Conservation (phyloP, 192 early-diverging fungal genomes). For the Coemansia sp. region DNA sequence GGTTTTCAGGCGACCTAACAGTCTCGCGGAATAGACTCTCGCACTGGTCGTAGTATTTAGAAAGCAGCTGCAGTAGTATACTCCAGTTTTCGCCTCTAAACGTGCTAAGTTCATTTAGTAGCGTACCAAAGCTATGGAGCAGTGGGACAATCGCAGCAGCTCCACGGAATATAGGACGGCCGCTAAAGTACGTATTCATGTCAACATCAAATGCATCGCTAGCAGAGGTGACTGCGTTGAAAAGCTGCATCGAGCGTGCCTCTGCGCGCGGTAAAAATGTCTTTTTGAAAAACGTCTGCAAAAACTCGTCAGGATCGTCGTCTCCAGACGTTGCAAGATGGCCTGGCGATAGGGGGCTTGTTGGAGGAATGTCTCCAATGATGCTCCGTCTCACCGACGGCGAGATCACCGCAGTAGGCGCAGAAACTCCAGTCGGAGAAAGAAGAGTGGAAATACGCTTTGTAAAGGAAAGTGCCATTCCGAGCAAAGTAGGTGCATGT, state of each 20-base stretch:
- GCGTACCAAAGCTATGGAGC: conserved; percentile 38
- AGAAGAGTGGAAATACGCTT: conserved; percentile 35
- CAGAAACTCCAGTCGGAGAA: not conserved
- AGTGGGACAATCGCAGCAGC: conserved; percentile 47
- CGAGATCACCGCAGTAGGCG: conserved; percentile 28
- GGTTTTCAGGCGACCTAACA: conserved; percentile 41
- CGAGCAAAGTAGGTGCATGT: conserved; percentile 52
- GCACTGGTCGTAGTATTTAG: conserved; percentile 46
- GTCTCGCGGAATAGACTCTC: conserved; percentile 52
- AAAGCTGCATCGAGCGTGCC: conserved; percentile 71
- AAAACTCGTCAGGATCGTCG: conserved; percentile 57
- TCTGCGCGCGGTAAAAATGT: conserved; percentile 84
- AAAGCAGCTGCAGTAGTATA: conserved; percentile 46
- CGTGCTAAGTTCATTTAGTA: conserved; percentile 42
- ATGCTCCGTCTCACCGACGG: conserved; percentile 51
- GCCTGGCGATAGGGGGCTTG: conserved; percentile 16
- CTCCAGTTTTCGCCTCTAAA: conserved; percentile 52
- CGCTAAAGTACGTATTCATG: conserved; percentile 37
- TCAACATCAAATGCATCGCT: conserved; percentile 49
- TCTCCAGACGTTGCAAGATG: conserved; percentile 15
- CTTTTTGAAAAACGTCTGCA: conserved; percentile 59
- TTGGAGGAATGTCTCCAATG: conserved; percentile 31
- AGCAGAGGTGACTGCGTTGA: conserved; percentile 31
- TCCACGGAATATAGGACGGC: conserved; percentile 51
- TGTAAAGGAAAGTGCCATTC: conserved; percentile 50